These are phyloP conservation scores for Xylaria sp. DNA, from an alignment of 2,329 filamentous ascomycete species.

Conservation along the genomic window DNA sequence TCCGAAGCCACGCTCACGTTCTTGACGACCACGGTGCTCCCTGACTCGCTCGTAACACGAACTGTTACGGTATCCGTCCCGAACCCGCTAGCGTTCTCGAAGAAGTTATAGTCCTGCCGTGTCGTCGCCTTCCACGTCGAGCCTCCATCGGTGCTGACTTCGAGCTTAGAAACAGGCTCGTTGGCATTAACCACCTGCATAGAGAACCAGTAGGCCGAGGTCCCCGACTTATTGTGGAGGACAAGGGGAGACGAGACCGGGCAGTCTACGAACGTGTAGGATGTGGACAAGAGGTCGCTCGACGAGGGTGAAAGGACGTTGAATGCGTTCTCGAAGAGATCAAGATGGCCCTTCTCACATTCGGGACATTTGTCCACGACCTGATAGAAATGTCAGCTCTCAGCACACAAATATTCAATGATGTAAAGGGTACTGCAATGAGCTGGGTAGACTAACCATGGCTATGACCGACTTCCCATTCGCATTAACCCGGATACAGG, in stretches of 20 bases:
- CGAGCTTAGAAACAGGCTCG: slow-evolving; percentile 64
- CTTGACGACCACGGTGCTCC: slow-evolving; percentile 63
- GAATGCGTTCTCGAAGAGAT: slow-evolving; percentile 59
- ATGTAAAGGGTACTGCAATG: background rate
- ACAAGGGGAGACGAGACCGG: slow-evolving; percentile 56
- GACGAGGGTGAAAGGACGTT: slow-evolving; percentile 52
- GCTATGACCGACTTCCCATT: slow-evolving; percentile 68
- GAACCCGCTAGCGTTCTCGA: slow-evolving; percentile 68
- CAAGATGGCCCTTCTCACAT: slow-evolving; percentile 55
- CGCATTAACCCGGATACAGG: slow-evolving; percentile 69
- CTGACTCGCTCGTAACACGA: slow-evolving; percentile 64
- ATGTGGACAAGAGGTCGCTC: slow-evolving; percentile 55
- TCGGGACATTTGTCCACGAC: slow-evolving; percentile 60
- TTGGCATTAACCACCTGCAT: slow-evolving; percentile 75
- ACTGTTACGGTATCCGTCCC: slow-evolving; percentile 65
- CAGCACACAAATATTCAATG: no score
- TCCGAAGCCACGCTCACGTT: slow-evolving; percentile 57
- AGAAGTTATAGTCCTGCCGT: slow-evolving; percentile 69
- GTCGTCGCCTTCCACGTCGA: slow-evolving; percentile 67
- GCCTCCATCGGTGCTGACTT: slow-evolving; percentile 71
- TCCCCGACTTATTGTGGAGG: slow-evolving; percentile 59
- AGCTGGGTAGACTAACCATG: slow-evolving; percentile 62
- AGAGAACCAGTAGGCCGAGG: slow-evolving; percentile 57
- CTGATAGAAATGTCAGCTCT: slow-evolving; percentile 43
- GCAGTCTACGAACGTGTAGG: slow-evolving; percentile 54